Evolutionary conservation across 176 grass and related monocot species (phyloP).

Genomic region (Olyra latifolia): DNA sequence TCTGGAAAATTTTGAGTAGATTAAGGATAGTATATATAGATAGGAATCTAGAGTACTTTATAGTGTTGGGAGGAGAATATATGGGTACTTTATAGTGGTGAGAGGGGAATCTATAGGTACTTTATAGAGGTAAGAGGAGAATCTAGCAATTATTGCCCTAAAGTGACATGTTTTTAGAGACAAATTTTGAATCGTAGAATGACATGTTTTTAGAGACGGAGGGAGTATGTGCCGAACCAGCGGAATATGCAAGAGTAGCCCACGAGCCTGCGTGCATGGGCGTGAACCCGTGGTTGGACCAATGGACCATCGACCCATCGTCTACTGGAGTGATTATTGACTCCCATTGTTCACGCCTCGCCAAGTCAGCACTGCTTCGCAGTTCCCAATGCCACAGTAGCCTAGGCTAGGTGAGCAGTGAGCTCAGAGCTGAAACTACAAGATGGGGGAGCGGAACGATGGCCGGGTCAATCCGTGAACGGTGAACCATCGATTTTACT

Average conservation of each 20-base stretch:
- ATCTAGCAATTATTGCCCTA: too few species aligned
- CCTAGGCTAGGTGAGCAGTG: background rate
- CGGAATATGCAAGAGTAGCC: constrained; percentile 26
- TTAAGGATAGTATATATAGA: too few species aligned
- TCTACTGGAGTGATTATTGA: constrained; percentile 10
- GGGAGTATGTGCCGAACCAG: constrained; percentile 30
- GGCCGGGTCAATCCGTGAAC: background rate
- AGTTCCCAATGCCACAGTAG: constrained; percentile 22
- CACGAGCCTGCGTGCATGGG: background rate
- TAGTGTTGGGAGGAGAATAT: too few species aligned
- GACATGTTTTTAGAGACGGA: too few species aligned
- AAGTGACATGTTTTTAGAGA: too few species aligned
- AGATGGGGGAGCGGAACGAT: constrained; percentile 9
- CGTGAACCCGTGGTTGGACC: background rate
- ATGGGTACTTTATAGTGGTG: too few species aligned
- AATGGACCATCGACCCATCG: background rate
- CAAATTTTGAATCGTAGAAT: too few species aligned
- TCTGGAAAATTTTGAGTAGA: too few species aligned
- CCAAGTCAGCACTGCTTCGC: constrained; percentile 22
- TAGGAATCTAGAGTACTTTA: too few species aligned
- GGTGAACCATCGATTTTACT: background rate
- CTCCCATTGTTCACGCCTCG: background rate
- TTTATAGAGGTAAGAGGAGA: too few species aligned
- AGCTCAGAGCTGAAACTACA: constrained; percentile 12
- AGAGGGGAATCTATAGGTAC: too few species aligned